phyloP scores from a whole-genome alignment of 192 early-diverging fungal species.

The Lunasporangiospora selenospora region DNA sequence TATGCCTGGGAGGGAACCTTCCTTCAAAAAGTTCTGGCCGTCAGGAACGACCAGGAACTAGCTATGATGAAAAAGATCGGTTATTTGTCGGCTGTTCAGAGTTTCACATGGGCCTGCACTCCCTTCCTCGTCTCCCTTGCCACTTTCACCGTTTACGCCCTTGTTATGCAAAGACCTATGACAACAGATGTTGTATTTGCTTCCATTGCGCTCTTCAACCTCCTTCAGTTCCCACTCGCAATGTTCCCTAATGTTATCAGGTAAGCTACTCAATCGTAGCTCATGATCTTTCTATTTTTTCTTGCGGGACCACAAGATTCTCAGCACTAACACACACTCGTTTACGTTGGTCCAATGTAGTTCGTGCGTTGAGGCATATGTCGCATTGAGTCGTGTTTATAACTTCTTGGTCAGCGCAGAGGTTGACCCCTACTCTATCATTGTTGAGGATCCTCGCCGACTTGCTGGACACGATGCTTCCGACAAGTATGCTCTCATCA shows the following conservation, averaged over 20 bases:
- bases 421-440: conserved; percentile 50
- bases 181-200: conserved; percentile 85
- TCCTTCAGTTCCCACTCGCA: conserved; percentile 88
- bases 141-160: conserved; percentile 82
- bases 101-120: conserved; percentile 81
- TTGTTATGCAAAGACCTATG: conserved; percentile 65
- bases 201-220: conserved; percentile 89
- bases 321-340: no score
- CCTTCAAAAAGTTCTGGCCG: conserved; percentile 66
- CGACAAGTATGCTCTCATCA: conserved; percentile 30
- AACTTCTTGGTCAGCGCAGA: conserved; percentile 84
- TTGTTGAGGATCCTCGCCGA: no score
- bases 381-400: conserved; percentile 81
- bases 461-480: conserved; percentile 5
- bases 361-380: conserved; percentile 76
- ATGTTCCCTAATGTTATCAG: conserved; percentile 87
- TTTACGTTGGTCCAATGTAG: no score
- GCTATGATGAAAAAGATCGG: conserved; percentile 78
- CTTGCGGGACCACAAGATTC: no score
- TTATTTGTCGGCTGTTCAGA: conserved; percentile 69
- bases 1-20: conserved; percentile 94
- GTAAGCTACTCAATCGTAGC: no score
- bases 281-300: neutral
- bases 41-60: conserved; percentile 84
- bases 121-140: conserved; percentile 90